Conservation (phyloP, 2,329 filamentous ascomycete species). For the Rutstroemia sp. region DNA sequence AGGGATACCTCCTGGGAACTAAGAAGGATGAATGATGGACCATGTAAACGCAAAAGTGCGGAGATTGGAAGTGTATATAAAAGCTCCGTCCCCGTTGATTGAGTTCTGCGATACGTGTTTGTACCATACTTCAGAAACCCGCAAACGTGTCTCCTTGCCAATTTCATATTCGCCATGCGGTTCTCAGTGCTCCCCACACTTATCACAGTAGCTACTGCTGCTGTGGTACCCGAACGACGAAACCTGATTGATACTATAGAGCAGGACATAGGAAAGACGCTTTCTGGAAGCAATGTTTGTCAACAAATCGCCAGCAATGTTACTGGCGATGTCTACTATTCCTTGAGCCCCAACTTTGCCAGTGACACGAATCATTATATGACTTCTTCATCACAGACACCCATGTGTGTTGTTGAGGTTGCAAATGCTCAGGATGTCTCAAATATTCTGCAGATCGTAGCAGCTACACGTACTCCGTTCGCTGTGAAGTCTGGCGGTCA, state of each 20-base stretch:
- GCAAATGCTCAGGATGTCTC: constrained; percentile 22
- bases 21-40: too few species aligned
- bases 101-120: too few species aligned
- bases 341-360: constrained; percentile 6
- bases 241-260: too few species aligned
- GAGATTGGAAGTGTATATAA: too few species aligned
- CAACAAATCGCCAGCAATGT: background rate
- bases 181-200: background rate
- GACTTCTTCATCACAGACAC: constrained; percentile 21
- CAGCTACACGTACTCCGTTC: constrained; percentile 24
- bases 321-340: background rate
- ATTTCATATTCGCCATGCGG: background rate
- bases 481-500: constrained; percentile 36
- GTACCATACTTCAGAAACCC: background rate
- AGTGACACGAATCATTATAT: constrained; percentile 24
- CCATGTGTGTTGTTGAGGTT: constrained; percentile 26
- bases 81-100: too few species aligned
- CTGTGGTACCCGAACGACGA: background rate
- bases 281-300: constrained; percentile 1
- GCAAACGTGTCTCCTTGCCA: background rate
- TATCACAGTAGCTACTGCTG: background rate
- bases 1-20: too few species aligned
- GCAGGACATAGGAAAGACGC: background rate
- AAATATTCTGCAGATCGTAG: constrained; percentile 21
- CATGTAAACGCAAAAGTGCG: too few species aligned